Base-by-base conservation (phyloP, 495 filamentous ascomycete genomes). In the Parmelia sp. region DNA sequence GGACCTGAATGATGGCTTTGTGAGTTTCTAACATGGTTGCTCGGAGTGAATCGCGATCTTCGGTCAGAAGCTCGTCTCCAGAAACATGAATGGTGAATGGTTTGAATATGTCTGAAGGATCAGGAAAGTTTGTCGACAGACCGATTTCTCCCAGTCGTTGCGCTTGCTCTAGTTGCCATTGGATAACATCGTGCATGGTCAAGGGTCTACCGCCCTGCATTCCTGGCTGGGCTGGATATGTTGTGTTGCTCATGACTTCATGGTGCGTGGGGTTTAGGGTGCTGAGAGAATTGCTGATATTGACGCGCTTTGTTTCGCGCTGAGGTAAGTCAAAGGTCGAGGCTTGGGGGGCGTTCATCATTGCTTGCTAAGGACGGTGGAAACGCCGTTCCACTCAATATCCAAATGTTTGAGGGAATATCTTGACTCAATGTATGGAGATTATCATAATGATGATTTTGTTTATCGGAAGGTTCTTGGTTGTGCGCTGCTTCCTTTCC, bases 81-180 rank as follows among this genome's bases (percentile, higher is more conserved):
- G 58, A 40, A 31, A 33, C 0, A 47, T 33, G 12, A 7, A 35
- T 39, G 12, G 31, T 42, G 36, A n/a, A 53, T 2, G 61, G 31
- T 11, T n/a, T 57, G 10, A 62, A 58, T 21, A 56, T 33, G 0
- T 61, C 64, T 4, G 44, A 40, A 55, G 64, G 33, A 17, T 55
- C 19, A 23, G 58, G 49, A 40, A 63, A 65, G 17, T 62, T 57
- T 1, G 27, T 58, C 9, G 19, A 49, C n/a, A 61, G 51, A 19
- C 65, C 65, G 6, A 62, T 19, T 53, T 62, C 60, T 10, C 65
- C 59, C 31, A 31, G 37, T 4, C 7, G 10, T 5, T 27, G 3
- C 4, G 47, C 58, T 33, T 66, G 33, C 51, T 66, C 65, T 12
- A 17, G 47, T 21, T 49, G 23, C 65, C 65, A 66, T 3, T 8